Conservation (phyloP, 2,329 filamentous ascomycete species). For the Claviceps pazoutovae region DNA sequence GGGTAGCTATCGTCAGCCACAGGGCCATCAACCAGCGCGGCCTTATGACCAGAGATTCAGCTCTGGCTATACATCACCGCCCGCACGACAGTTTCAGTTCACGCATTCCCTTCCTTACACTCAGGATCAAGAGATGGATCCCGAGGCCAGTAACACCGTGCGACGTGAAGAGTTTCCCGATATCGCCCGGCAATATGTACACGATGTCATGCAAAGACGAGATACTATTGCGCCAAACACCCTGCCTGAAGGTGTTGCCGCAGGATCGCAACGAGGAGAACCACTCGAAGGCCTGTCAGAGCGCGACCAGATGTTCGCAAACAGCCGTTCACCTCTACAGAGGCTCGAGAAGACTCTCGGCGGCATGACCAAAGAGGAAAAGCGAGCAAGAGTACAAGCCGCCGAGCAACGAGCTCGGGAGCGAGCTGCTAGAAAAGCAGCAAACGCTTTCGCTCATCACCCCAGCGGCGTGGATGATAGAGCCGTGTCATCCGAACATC, state of each 20-base stretch:
- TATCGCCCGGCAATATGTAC: slow-evolving; percentile 7
- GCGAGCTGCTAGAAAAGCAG: slow-evolving; percentile 29
- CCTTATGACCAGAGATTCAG: slow-evolving; percentile 12
- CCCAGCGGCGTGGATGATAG: slow-evolving; percentile 13
- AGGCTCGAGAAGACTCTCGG: slow-evolving; percentile 82
- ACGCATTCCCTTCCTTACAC: neutral
- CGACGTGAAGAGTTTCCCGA: slow-evolving; percentile 5
- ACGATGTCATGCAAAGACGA: slow-evolving; percentile 11
- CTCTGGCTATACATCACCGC: slow-evolving; percentile 4
- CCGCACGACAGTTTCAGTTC: neutral
- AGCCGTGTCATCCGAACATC: slow-evolving; percentile 5
- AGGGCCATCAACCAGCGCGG: slow-evolving; percentile 16
- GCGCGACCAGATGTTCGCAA: slow-evolving; percentile 50
- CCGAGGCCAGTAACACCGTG: slow-evolving; percentile 14
- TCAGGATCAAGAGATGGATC: slow-evolving; percentile 13
- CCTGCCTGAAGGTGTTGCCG: slow-evolving; percentile 9
- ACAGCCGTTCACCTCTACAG: slow-evolving; percentile 80
- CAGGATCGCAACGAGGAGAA: slow-evolving; percentile 21
- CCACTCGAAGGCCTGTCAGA: slow-evolving; percentile 25
- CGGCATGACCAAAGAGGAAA: slow-evolving; percentile 92
- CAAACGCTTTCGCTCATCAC: slow-evolving; percentile 11
- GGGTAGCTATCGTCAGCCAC: slow-evolving; percentile 38
- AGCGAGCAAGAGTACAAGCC: slow-evolving; percentile 69
- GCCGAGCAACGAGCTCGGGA: slow-evolving; percentile 64
- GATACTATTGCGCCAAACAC: slow-evolving; percentile 8